phyloP scores from a whole-genome alignment of 177 flowering plant genomes.

The Vitis hybrid region DNA sequence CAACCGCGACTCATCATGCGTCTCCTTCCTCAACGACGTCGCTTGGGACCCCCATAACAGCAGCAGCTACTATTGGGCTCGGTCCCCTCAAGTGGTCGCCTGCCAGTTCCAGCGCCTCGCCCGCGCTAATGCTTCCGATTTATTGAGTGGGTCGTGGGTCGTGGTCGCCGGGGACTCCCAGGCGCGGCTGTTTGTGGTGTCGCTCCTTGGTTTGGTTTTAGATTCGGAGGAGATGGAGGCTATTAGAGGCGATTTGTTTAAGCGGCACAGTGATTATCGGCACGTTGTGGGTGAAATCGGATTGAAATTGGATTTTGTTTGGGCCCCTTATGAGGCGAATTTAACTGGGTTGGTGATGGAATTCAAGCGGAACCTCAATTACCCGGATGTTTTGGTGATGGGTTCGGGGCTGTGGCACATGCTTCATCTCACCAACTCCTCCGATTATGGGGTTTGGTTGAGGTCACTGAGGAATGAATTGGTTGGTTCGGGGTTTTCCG shows the following conservation, averaged over 20 bases:
- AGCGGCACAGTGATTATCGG: slow-evolving; percentile 76
- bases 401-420: slow-evolving; percentile 95
- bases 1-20: slow-evolving; percentile 47
- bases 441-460: slow-evolving; percentile 57
- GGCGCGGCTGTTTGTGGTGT: slow-evolving; percentile 58
- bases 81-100: slow-evolving; percentile 30
- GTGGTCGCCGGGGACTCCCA: slow-evolving; percentile 94
- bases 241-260: slow-evolving; percentile 58
- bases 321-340: slow-evolving; percentile 82
- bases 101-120: slow-evolving; percentile 69
- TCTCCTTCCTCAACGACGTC: slow-evolving; percentile 58
- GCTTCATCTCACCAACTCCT: slow-evolving; percentile 64
- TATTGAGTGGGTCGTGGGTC: slow-evolving; percentile 91
- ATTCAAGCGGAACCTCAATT: slow-evolving; percentile 33
- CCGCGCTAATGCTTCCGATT: slow-evolving; percentile 53
- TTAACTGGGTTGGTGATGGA: slow-evolving; percentile 42
- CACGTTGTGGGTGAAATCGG: slow-evolving; percentile 53
- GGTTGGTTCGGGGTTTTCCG: slow-evolving; percentile 29
- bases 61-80: slow-evolving; percentile 30
- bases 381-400: slow-evolving; percentile 87
- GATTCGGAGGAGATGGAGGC: slow-evolving; percentile 43
- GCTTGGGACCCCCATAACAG: slow-evolving; percentile 21
- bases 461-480: slow-evolving; percentile 33
- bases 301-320: slow-evolving; percentile 73
- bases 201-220: slow-evolving; percentile 58